Evolutionary conservation across 1,284 basidiomycete genomes (phyloP), one percentile per base, ranked within the genome.

Genomic region (Thecaphora thlaspeos): DNA sequence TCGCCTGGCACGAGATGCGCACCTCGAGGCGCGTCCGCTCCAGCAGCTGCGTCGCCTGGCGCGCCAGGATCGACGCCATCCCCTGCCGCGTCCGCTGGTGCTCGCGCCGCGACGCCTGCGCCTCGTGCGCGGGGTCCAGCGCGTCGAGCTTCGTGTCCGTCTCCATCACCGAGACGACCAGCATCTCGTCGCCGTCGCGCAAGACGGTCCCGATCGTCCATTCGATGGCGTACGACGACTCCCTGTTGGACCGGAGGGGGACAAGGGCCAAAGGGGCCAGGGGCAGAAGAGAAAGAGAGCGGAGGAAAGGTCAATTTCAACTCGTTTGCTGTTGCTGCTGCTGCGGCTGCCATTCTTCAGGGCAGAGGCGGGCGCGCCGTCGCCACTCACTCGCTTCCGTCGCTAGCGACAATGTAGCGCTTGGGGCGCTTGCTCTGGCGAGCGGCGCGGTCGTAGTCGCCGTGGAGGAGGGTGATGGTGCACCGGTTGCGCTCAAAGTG

Each of bases 41-140:
- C 24, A 98, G 83, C 17, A 97, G 82, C 15, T 87, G 84, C 0
- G 89, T 93, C 2, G 88, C 90, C 80, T 96, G 91, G 49, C 89
- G 87, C 43, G 88, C 85, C 22, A 76, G 86, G 41, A 92, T 87
- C 51, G 91, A 89, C 1, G 91, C 87, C 45, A 90, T 82, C 1
- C 86, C 89, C 83, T 94, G 91, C 42, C 92, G 89, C 87, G 94
- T 91, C 77, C 92, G 90, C 78, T 95, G 91, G 50, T 87, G 85
- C 47, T 88, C 83, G 49, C 93, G 77, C 73, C 91, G 91, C 5
- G 82, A 82, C 2, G 86, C 81, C 39, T 87, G 85, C 75, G 94
- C 90, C 22, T 85, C 73, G 34, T 60, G 55, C 26, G 54, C 48
- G 5, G 67, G 67, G 28, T 86, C 83, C 24, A 57, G 48, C 11